Evolutionary conservation across 140 eudicot species (phyloP), one percentile per base, ranked within the genome.

Genomic region (Erigeron philadelphicus): DNA sequence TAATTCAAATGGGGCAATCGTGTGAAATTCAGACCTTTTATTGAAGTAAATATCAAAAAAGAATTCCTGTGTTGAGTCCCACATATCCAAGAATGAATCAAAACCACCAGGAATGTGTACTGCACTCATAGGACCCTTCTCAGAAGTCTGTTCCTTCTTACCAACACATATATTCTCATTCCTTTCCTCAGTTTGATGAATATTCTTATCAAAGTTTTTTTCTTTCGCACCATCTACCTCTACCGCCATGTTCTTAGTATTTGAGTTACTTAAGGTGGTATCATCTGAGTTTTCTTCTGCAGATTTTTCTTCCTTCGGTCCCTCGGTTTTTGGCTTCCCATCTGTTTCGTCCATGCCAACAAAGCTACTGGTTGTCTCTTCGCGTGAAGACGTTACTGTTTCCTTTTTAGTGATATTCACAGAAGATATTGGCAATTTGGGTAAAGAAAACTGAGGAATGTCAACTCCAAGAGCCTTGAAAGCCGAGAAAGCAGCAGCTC

Each of bases 381-480:
- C 89, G 40, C 80, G 83, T 8, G 89, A 80, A 61, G 87, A 83
- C 5, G 84, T 72, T 48, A 75, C 18, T 74, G 80, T 47, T 66
- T 81, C 90, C 64, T 86, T 82, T 19, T 61, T 54, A 57, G 76
- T 60, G 40, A 66, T 40, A 67, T 69, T 73, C 17, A 40, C 81
- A 15, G 83, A 62, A 61, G 76, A 67, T 78, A 49, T 25, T 19
- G 82, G 71, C 70, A 77, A 70, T 67, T 79, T 64, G 13, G 86
- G 84, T 67, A 64, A 80, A 73, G 88, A 74, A 71, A 93, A 82
- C 42, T 85, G 86, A 11, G 94, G 79, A 72, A 89, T 76, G 23
- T 89, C 90, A 67, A 93, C 85, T 65, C 98, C 98, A 76, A 93
- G 96, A 63, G 98, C 89, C 70, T 85, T 87, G 75, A 93, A 93